phyloP scores from a whole-genome alignment of 805 yeast genomes.

The Groenewaldozyma tartarivorans region DNA sequence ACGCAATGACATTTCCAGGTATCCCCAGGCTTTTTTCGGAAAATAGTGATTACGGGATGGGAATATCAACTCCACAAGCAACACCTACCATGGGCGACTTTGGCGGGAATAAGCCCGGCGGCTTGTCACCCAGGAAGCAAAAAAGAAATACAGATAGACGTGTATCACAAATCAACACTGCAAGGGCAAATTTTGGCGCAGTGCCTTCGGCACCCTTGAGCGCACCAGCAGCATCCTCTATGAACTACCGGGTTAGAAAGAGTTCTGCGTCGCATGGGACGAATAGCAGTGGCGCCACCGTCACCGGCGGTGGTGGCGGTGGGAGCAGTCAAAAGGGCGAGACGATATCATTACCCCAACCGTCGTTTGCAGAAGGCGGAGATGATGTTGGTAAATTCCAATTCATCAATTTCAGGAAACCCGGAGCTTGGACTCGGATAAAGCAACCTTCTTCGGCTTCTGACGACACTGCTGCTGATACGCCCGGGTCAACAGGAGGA shows the following conservation, averaged over 20 bases:
- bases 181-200: background rate
- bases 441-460: slow-evolving; percentile 6
- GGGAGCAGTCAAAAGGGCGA: slow-evolving; percentile 19
- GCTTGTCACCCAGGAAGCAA: too few species aligned
- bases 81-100: too few species aligned
- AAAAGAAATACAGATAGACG: too few species aligned
- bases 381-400: slow-evolving; percentile 17
- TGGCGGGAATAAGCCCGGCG: too few species aligned
- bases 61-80: too few species aligned
- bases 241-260: slow-evolving; percentile 1
- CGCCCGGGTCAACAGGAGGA: background rate
- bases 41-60: too few species aligned
- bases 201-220: slow-evolving; percentile 1
- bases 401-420: slow-evolving; percentile 17
- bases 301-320: slow-evolving; percentile 1
- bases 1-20: too few species aligned
- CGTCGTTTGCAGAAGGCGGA: slow-evolving; percentile 17
- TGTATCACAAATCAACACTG: background rate
- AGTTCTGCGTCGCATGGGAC: background rate
- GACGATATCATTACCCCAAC: slow-evolving; percentile 15
- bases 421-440: slow-evolving; percentile 18
- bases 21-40: too few species aligned
- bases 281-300: background rate
- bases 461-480: background rate
- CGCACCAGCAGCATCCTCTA: background rate